Conservation (phyloP, 108 stramenopile genomes). For the Nitzschia inconspicua region DNA sequence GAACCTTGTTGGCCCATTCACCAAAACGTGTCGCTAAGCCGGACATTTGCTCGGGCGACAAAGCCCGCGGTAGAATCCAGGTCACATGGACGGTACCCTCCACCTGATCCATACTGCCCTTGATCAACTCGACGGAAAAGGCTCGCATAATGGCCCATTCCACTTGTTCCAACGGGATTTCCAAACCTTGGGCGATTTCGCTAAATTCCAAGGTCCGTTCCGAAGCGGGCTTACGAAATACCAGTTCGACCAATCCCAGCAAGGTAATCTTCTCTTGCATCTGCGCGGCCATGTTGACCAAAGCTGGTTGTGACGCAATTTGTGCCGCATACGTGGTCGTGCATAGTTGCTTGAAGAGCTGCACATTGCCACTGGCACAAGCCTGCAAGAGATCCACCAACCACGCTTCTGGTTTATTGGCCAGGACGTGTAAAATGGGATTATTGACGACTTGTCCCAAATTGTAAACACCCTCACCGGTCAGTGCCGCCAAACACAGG, state of each 20-base stretch:
- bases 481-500: slow-evolving; percentile 92
- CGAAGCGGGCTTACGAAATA: slow-evolving; percentile 87
- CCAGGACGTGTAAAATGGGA: slow-evolving; percentile 71
- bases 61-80: slow-evolving; percentile 98
- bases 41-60: slow-evolving; percentile 74
- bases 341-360: slow-evolving; percentile 62
- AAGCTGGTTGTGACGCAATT: slow-evolving; percentile 82
- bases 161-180: slow-evolving; percentile 88
- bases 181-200: slow-evolving; percentile 76
- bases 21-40: slow-evolving; percentile 81
- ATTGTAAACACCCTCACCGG: slow-evolving; percentile 96
- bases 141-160: slow-evolving; percentile 98
- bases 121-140: slow-evolving; percentile 88
- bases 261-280: slow-evolving; percentile 96
- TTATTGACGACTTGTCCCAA: slow-evolving; percentile 94
- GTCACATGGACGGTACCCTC: slow-evolving; percentile 82
- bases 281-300: slow-evolving; percentile 71
- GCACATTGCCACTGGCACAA: slow-evolving; percentile 86
- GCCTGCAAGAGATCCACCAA: slow-evolving; percentile 83
- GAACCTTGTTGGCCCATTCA: slow-evolving; percentile 79
- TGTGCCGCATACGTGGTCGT: slow-evolving; percentile 45
- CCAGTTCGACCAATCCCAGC: slow-evolving; percentile 89
- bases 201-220: slow-evolving; percentile 87
- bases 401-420: slow-evolving; percentile 73
- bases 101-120: slow-evolving; percentile 88